These are phyloP conservation scores for Schwanniomyces pseudopolymorphus DNA, from an alignment of 805 yeast species.

Conservation along the genomic window DNA sequence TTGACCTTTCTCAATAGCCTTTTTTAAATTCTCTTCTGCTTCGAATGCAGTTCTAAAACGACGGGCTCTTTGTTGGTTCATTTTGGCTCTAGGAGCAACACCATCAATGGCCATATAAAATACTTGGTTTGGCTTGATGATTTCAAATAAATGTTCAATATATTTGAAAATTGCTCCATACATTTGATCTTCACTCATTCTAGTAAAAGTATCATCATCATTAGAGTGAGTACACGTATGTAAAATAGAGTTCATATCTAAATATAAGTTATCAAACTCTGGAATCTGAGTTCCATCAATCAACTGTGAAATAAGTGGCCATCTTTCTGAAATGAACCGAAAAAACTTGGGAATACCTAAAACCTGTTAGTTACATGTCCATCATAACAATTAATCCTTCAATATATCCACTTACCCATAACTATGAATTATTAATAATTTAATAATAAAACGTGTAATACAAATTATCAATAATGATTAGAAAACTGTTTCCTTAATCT, in stretches of 20 bases:
- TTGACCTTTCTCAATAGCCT: conserved; percentile 71
- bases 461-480: neutral
- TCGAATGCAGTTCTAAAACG: conserved; percentile 90
- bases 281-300: conserved; percentile 77
- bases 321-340: conserved; percentile 95
- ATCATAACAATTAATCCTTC: neutral
- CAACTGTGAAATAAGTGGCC: conserved; percentile 92
- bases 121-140: conserved; percentile 80
- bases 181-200: conserved; percentile 86
- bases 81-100: conserved; percentile 97
- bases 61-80: conserved; percentile 96
- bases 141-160: conserved; percentile 87
- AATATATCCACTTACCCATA: neutral
- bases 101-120: conserved; percentile 98
- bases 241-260: conserved; percentile 96
- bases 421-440: neutral
- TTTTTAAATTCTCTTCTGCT: conserved; percentile 75
- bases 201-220: conserved; percentile 58
- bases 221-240: conserved; percentile 92
- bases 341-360: conserved; percentile 94
- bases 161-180: conserved; percentile 90
- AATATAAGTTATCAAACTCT: conserved; percentile 90
- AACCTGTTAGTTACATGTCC: conserved; percentile 3
- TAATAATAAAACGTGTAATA: neutral
- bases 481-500: neutral